Base-by-base conservation (phyloP, 2,329 filamentous ascomycete genomes). In the Aphanocladium album region DNA sequence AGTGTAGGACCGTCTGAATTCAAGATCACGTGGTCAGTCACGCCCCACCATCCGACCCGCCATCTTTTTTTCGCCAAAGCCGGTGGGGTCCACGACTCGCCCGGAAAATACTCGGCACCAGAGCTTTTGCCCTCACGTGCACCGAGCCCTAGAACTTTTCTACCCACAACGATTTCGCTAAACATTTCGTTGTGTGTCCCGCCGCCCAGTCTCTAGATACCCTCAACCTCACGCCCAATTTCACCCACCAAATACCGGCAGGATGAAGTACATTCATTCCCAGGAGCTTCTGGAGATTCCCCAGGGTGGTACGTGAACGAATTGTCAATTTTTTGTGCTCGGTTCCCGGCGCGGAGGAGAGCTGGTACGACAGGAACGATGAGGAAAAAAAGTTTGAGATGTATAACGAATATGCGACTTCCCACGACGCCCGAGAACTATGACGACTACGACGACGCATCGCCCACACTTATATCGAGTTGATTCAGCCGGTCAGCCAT, bases 241-340 rank as follows among this genome's bases (percentile, higher is more conserved):
- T 17, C 27, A 76, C 73, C 74, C 73, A 74, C 73, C 73, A 75
- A 77, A 75, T 73, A 78, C 78, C 80, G 81, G 83, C 89, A 97
- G 90, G 83, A 98, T 98, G 95, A 96, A 90, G 86, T 98, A 97
- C 91, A 96, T 99, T 84, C 92, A 97, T 87, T 96, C 91, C 77
- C 86, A 93, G 84, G 93, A 99, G 88, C 85, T 86, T 82, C 86
- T 99, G 83, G 86, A 88, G 76, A 91, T 99, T 82, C 95, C 96
- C 76, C 91, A 97, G 80, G 91, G 93, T 85, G 92, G 92, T 96
- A 88, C 83, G 91, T 90, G 72, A 67, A 69, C 65, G 60, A 52
- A 58, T 45, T 37, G 47, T 53, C 21, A 59, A 46, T 11, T 37
- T 50, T 46, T 21, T 50, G 16, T 43, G 3, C 21, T 65, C 62